A percentile compares a stretch with the other conserved stretches of the same genome.
These are phyloP conservation scores for Colletotrichum lentis DNA, from an alignment of 2,329 filamentous ascomycete genomes.

Conservation along the genomic window DNA sequence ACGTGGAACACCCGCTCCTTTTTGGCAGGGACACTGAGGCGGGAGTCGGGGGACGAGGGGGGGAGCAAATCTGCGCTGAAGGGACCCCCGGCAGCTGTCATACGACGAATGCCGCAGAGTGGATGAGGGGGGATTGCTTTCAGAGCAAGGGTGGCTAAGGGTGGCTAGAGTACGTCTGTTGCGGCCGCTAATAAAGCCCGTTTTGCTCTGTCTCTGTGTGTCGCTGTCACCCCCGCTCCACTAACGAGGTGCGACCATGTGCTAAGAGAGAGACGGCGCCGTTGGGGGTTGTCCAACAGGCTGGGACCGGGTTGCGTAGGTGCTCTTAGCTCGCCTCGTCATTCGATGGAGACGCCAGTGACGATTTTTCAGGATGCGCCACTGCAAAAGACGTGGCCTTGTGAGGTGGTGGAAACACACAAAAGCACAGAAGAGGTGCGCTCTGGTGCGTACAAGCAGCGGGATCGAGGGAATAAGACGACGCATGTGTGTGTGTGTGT, in stretches of 20 bases:
- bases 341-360: constrained; percentile 16
- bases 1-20: constrained; percentile 5
- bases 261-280: constrained; percentile 3
- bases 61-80: constrained; percentile 18
- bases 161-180: constrained; percentile 4
- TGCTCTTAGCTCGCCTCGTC: constrained; percentile 12
- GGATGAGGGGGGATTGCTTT: constrained; percentile 24
- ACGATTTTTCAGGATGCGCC: constrained; percentile 10
- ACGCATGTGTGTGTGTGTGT: too few species aligned
- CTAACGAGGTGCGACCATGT: neutral
- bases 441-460: constrained; percentile 22
- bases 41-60: too few species aligned
- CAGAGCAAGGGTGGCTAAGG: constrained; percentile 5
- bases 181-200: constrained; percentile 10
- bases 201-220: neutral
- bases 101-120: constrained; percentile 36
- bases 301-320: constrained; percentile 9
- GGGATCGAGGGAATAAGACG: neutral
- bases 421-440: constrained; percentile 19
- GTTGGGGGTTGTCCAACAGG: constrained; percentile 14
- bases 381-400: constrained; percentile 29
- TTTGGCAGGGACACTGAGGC: constrained; percentile 12
- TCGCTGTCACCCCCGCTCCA: neutral
- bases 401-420: constrained; percentile 12
- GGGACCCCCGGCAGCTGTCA: constrained; percentile 31